These are phyloP conservation scores for Talaromyces ruber DNA, from an alignment of 495 filamentous ascomycete genomes.

Conservation along the genomic window DNA sequence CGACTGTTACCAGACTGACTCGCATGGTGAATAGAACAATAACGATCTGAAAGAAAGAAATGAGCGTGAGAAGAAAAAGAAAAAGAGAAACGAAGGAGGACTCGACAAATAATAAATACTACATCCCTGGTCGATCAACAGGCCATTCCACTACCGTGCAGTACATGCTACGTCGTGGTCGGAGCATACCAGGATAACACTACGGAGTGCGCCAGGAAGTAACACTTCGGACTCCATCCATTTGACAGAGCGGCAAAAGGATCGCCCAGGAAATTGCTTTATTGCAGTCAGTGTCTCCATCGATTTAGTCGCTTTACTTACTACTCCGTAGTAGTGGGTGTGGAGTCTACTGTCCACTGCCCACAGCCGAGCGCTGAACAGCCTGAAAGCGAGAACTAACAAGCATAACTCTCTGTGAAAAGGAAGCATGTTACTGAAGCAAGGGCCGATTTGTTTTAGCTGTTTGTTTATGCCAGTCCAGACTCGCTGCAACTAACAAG, in stretches of 20 bases:
- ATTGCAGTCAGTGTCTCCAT: too few relatives aligned
- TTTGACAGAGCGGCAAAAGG: too few relatives aligned
- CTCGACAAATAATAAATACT: not conserved
- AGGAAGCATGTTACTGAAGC: not conserved
- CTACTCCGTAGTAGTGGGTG: too few relatives aligned
- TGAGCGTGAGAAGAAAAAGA: not conserved
- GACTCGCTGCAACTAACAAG: not conserved
- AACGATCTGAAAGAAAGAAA: not conserved
- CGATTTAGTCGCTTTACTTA: too few relatives aligned
- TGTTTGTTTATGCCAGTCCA: not conserved
- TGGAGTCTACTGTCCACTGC: too few relatives aligned
- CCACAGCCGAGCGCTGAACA: not conserved
- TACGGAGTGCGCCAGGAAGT: too few relatives aligned
- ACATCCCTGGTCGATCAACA: conserved; percentile 1
- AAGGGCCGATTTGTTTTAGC: not conserved
- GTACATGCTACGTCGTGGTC: not conserved
- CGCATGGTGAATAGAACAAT: not conserved
- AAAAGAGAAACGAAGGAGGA: not conserved
- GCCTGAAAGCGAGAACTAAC: not conserved
- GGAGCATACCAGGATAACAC: not conserved
- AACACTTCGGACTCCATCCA: too few relatives aligned
- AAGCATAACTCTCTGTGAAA: not conserved
- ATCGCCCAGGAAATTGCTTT: not conserved
- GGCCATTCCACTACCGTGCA: too few relatives aligned
- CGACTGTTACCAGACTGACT: conserved; percentile 4